Conservation (phyloP, 352 stramenopile genomes). For the Globisporangium cystogenes region DNA sequence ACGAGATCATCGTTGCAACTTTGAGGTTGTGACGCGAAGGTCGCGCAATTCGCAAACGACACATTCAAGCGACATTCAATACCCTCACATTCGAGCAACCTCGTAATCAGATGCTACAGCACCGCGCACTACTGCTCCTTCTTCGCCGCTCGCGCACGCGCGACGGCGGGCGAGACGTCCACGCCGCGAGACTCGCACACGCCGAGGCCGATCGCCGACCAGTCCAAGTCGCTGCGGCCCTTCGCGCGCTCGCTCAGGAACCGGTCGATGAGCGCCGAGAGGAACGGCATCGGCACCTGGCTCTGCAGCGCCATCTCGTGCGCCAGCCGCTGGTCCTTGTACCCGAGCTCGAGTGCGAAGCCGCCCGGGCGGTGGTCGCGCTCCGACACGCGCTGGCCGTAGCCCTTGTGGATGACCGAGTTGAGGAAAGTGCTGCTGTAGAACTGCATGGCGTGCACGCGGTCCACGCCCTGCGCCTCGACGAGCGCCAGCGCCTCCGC, state of each 20-base stretch:
- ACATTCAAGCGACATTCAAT: background rate
- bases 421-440: conserved; percentile 79
- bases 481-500: conserved; percentile 59
- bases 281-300: conserved; percentile 71
- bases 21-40: background rate
- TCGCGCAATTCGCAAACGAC: too few relatives aligned
- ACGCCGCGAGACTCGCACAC: conserved; percentile 55
- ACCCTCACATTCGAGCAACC: background rate
- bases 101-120: background rate
- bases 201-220: conserved; percentile 63
- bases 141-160: conserved; percentile 13
- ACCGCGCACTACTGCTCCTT: background rate
- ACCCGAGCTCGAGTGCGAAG: conserved; percentile 65
- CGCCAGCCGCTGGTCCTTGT: conserved; percentile 68
- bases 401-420: conserved; percentile 76
- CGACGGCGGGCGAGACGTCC: conserved; percentile 37
- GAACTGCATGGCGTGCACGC: conserved; percentile 70
- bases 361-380: conserved; percentile 67
- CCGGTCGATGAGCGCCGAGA: conserved; percentile 63
- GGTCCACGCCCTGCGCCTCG: conserved; percentile 67
- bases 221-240: conserved; percentile 62
- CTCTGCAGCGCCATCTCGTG: conserved; percentile 45
- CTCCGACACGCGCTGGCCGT: conserved; percentile 69
- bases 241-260: conserved; percentile 58
- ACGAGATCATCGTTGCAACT: conserved; percentile 58